phyloP scores from a whole-genome alignment of 768 basidiomycete genomes.

The Pleurotus eryngii region DNA sequence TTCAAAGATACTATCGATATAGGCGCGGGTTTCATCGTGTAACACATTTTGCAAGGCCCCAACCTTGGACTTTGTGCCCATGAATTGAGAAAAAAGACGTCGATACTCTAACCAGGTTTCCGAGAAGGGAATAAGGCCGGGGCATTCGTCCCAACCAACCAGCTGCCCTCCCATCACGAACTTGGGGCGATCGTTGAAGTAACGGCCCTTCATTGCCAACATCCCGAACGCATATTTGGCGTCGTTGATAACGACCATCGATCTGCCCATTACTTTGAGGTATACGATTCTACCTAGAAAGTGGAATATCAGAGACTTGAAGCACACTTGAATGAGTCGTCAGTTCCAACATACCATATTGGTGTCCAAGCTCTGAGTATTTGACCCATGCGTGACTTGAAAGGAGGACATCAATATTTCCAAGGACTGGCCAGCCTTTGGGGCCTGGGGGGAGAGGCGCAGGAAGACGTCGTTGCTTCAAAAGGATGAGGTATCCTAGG shows the following conservation, averaged over 20 bases:
- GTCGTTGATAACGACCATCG: neutral
- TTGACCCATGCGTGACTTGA: neutral
- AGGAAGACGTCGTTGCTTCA: neutral
- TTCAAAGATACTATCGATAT: neutral
- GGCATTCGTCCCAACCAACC: constrained; percentile 17
- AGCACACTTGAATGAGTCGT: neutral
- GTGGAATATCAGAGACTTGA: neutral
- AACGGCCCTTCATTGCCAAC: neutral
- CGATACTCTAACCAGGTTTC: constrained; percentile 17
- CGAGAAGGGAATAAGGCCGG: constrained; percentile 13
- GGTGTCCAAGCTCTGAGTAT: neutral
- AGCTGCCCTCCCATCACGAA: constrained; percentile 6
- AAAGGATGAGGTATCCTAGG: neutral
- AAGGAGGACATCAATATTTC: neutral
- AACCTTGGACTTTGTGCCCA: constrained; percentile 19
- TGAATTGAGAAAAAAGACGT: constrained; percentile 14
- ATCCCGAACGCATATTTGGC: neutral
- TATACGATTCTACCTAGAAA: neutral
- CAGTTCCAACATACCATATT: neutral
- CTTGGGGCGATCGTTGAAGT: neutral
- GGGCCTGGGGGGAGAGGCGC: neutral
- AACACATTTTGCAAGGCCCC: constrained; percentile 9
- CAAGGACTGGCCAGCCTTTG: neutral
- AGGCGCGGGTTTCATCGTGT: constrained; percentile 10
- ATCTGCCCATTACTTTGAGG: neutral